Base-by-base conservation (phyloP, 2,329 filamentous ascomycete species). In the Cladosporium sp. region DNA sequence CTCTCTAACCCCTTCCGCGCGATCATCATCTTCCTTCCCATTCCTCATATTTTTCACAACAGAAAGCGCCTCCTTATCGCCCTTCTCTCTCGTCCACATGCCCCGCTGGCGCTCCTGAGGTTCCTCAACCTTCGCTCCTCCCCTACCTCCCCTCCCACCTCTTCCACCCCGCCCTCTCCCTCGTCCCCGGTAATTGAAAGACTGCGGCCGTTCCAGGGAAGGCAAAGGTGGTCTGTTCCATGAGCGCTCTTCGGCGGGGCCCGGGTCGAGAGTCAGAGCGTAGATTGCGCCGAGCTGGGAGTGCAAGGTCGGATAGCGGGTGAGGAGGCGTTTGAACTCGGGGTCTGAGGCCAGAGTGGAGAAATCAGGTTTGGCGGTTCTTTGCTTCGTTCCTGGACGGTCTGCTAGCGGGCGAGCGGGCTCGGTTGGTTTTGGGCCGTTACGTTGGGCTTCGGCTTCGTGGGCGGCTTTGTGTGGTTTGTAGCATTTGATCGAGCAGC, bases 1-100 rank as follows among this genome's bases (percentile, higher is more conserved):
- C 40, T 72, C 69, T 4, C 55, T 58, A 59, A 75, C 62, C 1
- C 65, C 71, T 29, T 71, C 68, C 22, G 66, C 62, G 49, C 65
- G 62, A 38, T 62, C 60, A 13, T 62, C 60, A 1, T 61, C 64
- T 5, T 59, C 58, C 15, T 55, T 57, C 15, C 60, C 64, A 6
- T 62, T 56, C 38, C 63, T 58, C 59, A 65, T 59, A 38, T 55
- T 60, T 38, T 54, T 57, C 7, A 68, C 52, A 29, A 61, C 43
- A 16, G 57, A 54, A 38, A 61, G 46, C 1, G 59, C 67, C 43
- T 68, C 64, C 38, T 61, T 60, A 35, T 69, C 63, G 7, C 65
- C 67, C 50, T 68, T 68, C 39, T 65, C 63, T 51, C 61, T 62
- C 32, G 65, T 67, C 68, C 68, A 71, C 7, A 58, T 57, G 2